phyloP scores from a whole-genome alignment of 2,329 filamentous ascomycete genomes.

The Fusarium goolgardi region DNA sequence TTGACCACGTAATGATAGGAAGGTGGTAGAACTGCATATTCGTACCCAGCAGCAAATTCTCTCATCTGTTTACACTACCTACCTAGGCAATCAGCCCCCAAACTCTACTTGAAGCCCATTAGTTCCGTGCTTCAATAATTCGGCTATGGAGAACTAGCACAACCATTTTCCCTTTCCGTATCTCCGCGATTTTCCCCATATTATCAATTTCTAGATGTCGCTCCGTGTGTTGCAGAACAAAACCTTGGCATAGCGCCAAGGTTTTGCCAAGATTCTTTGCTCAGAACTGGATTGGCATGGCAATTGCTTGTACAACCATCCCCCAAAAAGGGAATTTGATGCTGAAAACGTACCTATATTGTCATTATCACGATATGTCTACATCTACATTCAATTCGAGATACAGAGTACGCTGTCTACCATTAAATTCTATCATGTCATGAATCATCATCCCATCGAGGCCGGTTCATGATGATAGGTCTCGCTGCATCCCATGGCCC shows the following conservation, averaged over 20 bases:
- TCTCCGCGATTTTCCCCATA: background rate
- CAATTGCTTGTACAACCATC: background rate
- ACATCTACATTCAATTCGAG: background rate
- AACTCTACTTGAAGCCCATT: background rate
- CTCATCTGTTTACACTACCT: background rate
- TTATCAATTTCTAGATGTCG: background rate
- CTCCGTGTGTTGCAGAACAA: slow-evolving; percentile 1
- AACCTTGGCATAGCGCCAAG: slow-evolving; percentile 17
- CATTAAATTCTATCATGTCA: slow-evolving; percentile 12
- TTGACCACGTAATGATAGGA: background rate
- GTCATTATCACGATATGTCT: background rate
- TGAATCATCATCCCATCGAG: slow-evolving; percentile 60
- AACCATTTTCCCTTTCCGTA: background rate
- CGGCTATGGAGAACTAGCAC: background rate
- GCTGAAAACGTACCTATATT: background rate
- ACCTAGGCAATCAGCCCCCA: background rate
- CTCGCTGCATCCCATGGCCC: slow-evolving; percentile 97
- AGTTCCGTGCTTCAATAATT: background rate
- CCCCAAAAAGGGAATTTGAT: background rate
- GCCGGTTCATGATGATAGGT: slow-evolving; percentile 81
- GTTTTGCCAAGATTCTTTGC: slow-evolving; percentile 4
- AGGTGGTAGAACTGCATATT: background rate
- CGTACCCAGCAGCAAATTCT: background rate
- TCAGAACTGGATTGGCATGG: background rate
- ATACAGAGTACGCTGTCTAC: background rate